Conservation (phyloP, 2,329 filamentous ascomycete species). For the Pyrenophora graminea region DNA sequence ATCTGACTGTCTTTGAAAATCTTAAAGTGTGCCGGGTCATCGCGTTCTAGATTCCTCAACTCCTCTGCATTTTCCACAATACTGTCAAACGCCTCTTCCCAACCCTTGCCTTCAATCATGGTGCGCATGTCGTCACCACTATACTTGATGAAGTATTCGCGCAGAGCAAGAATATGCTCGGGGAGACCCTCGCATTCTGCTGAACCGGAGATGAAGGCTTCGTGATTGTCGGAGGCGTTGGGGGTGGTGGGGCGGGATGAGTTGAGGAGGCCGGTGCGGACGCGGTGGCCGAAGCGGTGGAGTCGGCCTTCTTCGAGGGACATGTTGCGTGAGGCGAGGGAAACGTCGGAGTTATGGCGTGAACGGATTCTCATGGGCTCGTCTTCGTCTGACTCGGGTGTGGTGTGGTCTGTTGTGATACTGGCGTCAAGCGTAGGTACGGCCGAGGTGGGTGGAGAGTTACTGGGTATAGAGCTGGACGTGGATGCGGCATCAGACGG, state of each 20-base stretch:
- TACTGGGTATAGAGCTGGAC: slow-evolving; percentile 39
- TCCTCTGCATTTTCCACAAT: slow-evolving; percentile 68
- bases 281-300: slow-evolving; percentile 68
- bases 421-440: slow-evolving; percentile 38
- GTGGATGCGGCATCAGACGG: slow-evolving; percentile 36
- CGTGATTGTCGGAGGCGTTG: slow-evolving; percentile 11
- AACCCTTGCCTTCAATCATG: slow-evolving; percentile 62
- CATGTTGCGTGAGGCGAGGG: slow-evolving; percentile 66
- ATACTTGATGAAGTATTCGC: slow-evolving; percentile 66
- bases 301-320: slow-evolving; percentile 71
- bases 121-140: slow-evolving; percentile 62
- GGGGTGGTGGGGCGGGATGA: slow-evolving; percentile 32
- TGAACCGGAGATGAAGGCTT: slow-evolving; percentile 34
- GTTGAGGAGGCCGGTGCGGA: slow-evolving; percentile 65
- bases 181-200: slow-evolving; percentile 43
- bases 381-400: slow-evolving; percentile 49
- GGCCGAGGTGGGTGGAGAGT: slow-evolving; percentile 34
- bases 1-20: slow-evolving; percentile 44
- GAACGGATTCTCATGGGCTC: slow-evolving; percentile 54
- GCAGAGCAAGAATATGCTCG: slow-evolving; percentile 58
- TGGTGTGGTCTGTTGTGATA: slow-evolving; percentile 24
- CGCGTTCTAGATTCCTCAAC: slow-evolving; percentile 62
- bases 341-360: slow-evolving; percentile 68
- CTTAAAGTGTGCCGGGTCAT: slow-evolving; percentile 41
- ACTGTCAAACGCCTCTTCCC: slow-evolving; percentile 65